Evolutionary conservation across 352 stramenopile genomes (phyloP), one percentile per base, ranked within the genome.

Genomic region (Phytopythium litorale): DNA sequence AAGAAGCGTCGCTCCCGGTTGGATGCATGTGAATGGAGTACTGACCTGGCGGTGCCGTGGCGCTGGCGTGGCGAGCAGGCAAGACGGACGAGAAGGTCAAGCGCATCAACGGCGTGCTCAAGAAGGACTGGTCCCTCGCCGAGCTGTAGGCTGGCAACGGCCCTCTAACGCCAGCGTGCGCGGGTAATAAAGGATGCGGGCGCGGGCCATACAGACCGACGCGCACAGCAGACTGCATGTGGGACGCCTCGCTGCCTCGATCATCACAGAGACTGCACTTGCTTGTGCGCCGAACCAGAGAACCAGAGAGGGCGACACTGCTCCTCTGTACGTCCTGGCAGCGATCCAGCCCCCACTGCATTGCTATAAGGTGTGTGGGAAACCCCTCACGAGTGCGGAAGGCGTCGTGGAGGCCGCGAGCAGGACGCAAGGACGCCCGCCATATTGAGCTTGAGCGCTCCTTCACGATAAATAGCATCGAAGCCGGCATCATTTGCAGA

Each of bases 21-120:
- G 55, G n/a, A 4, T 50, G 2, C 18, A 7, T 63, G 37, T 42
- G 62, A 30, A 6, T 19, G 25, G 0, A 4, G 45, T 23, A 19
- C 48, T 37, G 1, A 54, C 25, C 0, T 46, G 7, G 6, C 8
- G 32, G 19, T 46, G 23, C 42, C 1, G 45, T 21, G n/a, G 5
- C 48, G 30, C 32, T 43, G 50, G 37, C 40, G 7, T 65, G 61
- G 63, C 32, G 54, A 35, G 56, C 56, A 92, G 83, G 83, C 63
- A 86, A 90, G 71, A 87, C 79, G 46, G 81, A 92, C 61, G 53
- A 65, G 19, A 70, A 78, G 54, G 77, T 85, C 46, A 92, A 92
- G 79, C 80, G 83, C 68, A 90, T 92, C 52, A 90, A 92, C 68
- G 77, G 77, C 49, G 71, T 76, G 42, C 68, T 92, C 51, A 90